Conservation (phyloP, 129 eudicot species). For the Silybum marianum region DNA sequence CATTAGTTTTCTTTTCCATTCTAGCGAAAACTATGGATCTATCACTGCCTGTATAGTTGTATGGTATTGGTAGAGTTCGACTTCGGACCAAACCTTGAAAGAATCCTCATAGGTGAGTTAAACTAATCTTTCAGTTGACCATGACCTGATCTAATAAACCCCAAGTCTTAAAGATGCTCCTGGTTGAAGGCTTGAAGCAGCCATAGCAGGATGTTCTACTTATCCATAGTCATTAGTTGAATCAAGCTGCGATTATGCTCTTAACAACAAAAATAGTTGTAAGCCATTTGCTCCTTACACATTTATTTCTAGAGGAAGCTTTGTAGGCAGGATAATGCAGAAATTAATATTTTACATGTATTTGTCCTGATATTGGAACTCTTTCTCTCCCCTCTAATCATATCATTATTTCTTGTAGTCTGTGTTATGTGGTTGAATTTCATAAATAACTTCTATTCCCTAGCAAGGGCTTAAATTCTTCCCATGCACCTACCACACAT, state of each 20-base stretch:
- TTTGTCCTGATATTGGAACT: neutral
- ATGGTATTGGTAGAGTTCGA: neutral
- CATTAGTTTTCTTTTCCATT: neutral
- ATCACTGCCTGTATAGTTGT: neutral
- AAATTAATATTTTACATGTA: neutral
- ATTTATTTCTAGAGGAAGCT: neutral
- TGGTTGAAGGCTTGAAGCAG: too few relatives aligned
- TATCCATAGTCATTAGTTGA: neutral
- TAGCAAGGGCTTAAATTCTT: neutral
- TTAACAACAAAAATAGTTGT: neutral
- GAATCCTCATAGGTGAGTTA: neutral
- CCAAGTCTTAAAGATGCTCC: neutral
- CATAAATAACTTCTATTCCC: neutral
- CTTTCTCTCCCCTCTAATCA: neutral
- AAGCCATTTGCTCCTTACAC: neutral
- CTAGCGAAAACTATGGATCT: neutral
- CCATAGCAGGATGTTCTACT: neutral
- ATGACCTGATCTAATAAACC: neutral
- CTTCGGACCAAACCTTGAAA: neutral
- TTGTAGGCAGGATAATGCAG: neutral
- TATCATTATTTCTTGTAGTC: neutral
- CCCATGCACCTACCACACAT: conserved; percentile 2
- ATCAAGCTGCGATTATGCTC: too few relatives aligned
- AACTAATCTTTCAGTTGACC: neutral
- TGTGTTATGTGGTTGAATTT: conserved; percentile 4